Evolutionary conservation across 345 rosid species (phyloP), one percentile per base, ranked within the genome.

Genomic region (Citrus trifoliata): DNA sequence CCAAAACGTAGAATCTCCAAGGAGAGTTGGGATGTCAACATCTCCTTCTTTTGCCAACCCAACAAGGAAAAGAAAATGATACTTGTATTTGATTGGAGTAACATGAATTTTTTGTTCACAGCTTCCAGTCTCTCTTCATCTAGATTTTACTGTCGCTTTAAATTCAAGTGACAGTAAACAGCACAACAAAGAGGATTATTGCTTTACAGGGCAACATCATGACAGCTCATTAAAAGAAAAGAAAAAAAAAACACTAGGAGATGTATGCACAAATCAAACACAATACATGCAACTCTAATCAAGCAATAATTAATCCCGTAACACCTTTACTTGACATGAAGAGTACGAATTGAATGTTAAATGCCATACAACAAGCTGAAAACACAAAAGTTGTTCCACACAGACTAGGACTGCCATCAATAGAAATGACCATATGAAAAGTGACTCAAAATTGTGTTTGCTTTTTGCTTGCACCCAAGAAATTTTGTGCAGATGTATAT

Each of bases 251-350:
- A 10, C 24, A 3, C 27, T 53, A 4, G 9, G 19, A 56, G 64
- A 71, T 12, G 75, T 33, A 25, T n/a, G 66, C 77, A 40, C 77
- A 75, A 40, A 42, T 62, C 70, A 42, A 71, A 12, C 22, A 28
- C 60, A 30, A 42, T 25, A 25, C 21, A 40, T 19, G n/a, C 28
- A 61, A 38, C 30, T 24, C 19, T 7, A 33, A 71, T 33, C 28
- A 2, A 21, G 28, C 63, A 71, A 27, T 40, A 3, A 6, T 61
- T 74, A 16, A 24, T n/a, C 16, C 25, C 10, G 24, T 27, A 62
- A 38, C 19, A 60, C 32, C 59, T 24, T 51, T 28, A 22, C 48
- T 22, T 75, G 30, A 55, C 22, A 72, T 5, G n/a, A 72, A 55
- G 48, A 72, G 1, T 53, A 28, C 25, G 27, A 71, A 55, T 35